These are phyloP conservation scores for Solanum hybrid DNA, from an alignment of 305 asterid species.

Conservation along the genomic window DNA sequence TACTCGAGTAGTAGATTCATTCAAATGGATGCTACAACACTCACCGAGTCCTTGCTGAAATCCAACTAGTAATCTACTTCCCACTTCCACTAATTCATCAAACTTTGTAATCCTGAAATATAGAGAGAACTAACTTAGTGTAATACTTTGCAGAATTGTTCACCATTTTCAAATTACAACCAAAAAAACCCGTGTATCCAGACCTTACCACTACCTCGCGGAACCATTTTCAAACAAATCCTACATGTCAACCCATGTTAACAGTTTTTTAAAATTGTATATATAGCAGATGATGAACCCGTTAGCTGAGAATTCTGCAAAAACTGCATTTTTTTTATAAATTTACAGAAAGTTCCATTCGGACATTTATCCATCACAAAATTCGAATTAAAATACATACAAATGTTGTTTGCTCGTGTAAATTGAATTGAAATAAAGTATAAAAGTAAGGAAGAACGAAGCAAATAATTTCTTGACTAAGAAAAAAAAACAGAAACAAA, in stretches of 20 bases:
- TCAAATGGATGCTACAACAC: slow-evolving; percentile 7
- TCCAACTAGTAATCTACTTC: slow-evolving; percentile 46
- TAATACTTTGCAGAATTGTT: background rate
- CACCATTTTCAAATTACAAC: background rate
- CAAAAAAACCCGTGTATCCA: background rate
- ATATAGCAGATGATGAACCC: background rate
- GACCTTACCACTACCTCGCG: background rate
- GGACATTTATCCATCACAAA: background rate
- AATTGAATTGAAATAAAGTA: background rate
- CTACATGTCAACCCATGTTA: background rate
- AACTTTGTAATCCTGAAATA: slow-evolving; percentile 42
- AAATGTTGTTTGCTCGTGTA: background rate
- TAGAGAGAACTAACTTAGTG: background rate
- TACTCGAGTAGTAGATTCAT: background rate
- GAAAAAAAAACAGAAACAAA: background rate
- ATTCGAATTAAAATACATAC: background rate
- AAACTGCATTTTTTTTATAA: background rate
- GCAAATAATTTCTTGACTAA: background rate
- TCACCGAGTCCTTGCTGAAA: slow-evolving; percentile 71
- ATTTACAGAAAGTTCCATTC: background rate
- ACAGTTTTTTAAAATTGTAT: background rate
- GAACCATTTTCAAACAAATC: background rate
- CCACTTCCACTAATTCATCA: slow-evolving; percentile 48
- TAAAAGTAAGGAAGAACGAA: background rate
- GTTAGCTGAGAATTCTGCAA: background rate